Evolutionary conservation across 257 asterid genomes (phyloP).

Genomic region (Nicotiana obtusifolia): DNA sequence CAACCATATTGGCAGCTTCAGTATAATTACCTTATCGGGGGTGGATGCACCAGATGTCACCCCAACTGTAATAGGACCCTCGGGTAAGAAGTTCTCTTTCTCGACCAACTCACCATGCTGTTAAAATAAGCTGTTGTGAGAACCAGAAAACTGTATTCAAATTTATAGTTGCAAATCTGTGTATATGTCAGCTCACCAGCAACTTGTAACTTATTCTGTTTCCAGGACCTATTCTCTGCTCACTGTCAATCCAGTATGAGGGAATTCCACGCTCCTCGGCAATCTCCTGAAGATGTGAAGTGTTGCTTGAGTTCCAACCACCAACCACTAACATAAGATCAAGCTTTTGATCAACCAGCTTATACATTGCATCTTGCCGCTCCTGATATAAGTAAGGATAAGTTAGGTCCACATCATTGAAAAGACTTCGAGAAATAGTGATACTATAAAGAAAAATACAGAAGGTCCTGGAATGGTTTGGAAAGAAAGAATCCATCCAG

Average conservation of each 20-base stretch:
- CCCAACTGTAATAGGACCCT: conserved; percentile 86
- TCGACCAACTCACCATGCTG: conserved; percentile 99
- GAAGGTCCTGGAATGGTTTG: not conserved
- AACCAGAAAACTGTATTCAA: not conserved
- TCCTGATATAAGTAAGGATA: conserved; percentile 40
- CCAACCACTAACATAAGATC: conserved; percentile 95
- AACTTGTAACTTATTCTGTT: conserved; percentile 74
- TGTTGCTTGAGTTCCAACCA: conserved; percentile 99
- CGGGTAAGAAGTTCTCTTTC: conserved; percentile 81
- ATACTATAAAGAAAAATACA: not conserved
- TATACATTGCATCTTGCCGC: conserved; percentile 99
- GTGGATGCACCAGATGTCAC: conserved; percentile 99
- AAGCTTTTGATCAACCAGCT: conserved; percentile 65
- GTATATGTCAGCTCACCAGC: conserved; percentile 43
- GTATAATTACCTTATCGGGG: conserved; percentile 77
- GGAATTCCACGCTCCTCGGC: conserved; percentile 91
- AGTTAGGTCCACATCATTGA: not conserved
- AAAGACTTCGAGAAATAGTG: not conserved
- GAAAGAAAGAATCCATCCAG: not conserved
- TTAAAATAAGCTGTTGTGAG: not conserved
- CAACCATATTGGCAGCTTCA: not conserved
- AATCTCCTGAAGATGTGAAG: conserved; percentile 95
- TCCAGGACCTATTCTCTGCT: conserved; percentile 89
- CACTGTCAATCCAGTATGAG: conserved; percentile 91
- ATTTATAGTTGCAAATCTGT: not conserved